These are phyloP conservation scores for Hanseniaspora mollemarum DNA, from an alignment of 805 yeast species.

Conservation along the genomic window DNA sequence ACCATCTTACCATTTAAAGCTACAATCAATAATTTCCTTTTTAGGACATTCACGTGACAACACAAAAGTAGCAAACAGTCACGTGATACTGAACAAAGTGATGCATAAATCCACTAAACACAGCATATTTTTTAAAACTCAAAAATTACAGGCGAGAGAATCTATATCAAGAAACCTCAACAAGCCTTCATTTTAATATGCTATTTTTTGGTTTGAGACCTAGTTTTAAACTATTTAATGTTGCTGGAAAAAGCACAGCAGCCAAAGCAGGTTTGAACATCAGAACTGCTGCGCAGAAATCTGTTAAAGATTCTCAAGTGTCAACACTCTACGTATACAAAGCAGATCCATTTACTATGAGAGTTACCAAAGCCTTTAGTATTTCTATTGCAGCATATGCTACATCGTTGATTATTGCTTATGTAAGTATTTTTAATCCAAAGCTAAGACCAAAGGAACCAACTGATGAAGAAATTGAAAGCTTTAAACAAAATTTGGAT, in stretches of 20 bases:
- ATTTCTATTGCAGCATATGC: not conserved
- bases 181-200: not conserved
- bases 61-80: no score
- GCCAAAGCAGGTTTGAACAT: not conserved
- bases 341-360: constrained; percentile 1
- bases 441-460: not conserved
- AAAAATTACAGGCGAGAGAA: no score
- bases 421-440: not conserved
- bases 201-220: not conserved
- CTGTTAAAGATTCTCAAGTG: not conserved
- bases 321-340: not conserved
- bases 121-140: no score
- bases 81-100: no score
- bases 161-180: no score
- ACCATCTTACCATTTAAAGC: no score
- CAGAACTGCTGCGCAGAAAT: not conserved
- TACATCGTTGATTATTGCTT: not conserved
- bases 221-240: not conserved
- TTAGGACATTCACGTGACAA: not conserved
- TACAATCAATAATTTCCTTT: no score
- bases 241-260: not conserved
- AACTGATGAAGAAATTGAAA: not conserved
- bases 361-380: not conserved
- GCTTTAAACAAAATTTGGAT: not conserved
- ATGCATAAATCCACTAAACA: no score